phyloP scores from a whole-genome alignment of 768 basidiomycete genomes.

The Boletus vermiculosoides region DNA sequence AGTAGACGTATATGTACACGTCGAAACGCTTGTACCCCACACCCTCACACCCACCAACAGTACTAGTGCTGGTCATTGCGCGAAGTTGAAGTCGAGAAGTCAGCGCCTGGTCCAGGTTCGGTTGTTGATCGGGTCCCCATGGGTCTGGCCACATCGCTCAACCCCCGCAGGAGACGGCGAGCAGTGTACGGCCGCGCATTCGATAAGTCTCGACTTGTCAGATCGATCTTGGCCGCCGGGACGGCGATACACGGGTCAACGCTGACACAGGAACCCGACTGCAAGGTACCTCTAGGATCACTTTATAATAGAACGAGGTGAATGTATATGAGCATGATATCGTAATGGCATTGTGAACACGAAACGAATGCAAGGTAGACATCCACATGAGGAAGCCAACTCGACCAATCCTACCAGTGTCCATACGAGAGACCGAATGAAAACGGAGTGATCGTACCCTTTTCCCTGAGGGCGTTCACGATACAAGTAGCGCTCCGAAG shows the following conservation, averaged over 20 bases:
- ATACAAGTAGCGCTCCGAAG: background rate
- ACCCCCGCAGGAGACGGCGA: background rate
- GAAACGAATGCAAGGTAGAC: background rate
- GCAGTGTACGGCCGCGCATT: background rate
- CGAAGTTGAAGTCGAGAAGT: background rate
- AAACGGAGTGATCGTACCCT: background rate
- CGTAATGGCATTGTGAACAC: background rate
- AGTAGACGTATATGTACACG: background rate
- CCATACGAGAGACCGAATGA: background rate
- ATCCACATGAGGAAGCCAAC: background rate
- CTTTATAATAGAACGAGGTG: background rate
- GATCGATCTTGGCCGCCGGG: background rate
- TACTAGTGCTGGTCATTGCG: too few relatives aligned
- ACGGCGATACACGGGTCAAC: conserved; percentile 7
- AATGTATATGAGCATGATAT: background rate
- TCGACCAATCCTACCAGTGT: background rate
- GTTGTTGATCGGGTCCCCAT: background rate
- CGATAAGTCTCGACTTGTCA: background rate
- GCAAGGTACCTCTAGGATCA: background rate
- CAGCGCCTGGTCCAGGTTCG: background rate
- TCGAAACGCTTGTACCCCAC: background rate
- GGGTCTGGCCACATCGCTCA: background rate
- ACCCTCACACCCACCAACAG: background rate
- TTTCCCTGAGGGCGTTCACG: background rate
- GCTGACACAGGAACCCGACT: background rate